These are phyloP conservation scores for sweet orange (Citrus sinensis) DNA, from an alignment of 345 rosid species.

Conservation along the genomic window DVS_A1.0 CM039162.1:30223001-30223500, in stretches of 20 bases:
- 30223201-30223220: conserved; percentile 80
- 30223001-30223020: neutral
- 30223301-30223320: conserved; percentile 95
- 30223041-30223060: conserved; percentile 75
- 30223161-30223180: neutral
- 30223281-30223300: conserved; percentile 91
- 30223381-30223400: conserved; percentile 55
- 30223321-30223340: conserved; percentile 96
- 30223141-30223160: neutral
- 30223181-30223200: conserved; percentile 42
- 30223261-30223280: conserved; percentile 98
- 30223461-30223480: conserved; percentile 30
- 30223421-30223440: conserved; percentile 31
- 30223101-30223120: too few relatives aligned
- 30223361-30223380: conserved; percentile 86
- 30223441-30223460: conserved; percentile 25
- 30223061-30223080: conserved; percentile 33
- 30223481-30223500: conserved; percentile 31
- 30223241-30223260: conserved; percentile 98
- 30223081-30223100: neutral
- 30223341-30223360: conserved; percentile 90
- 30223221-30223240: conserved; percentile 93
- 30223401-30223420: conserved; percentile 60
- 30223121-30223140: neutral
- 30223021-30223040: conserved; percentile 37